Base-by-base conservation (phyloP, 768 basidiomycete species). In the Coprinellus aureogranulatus region DNA sequence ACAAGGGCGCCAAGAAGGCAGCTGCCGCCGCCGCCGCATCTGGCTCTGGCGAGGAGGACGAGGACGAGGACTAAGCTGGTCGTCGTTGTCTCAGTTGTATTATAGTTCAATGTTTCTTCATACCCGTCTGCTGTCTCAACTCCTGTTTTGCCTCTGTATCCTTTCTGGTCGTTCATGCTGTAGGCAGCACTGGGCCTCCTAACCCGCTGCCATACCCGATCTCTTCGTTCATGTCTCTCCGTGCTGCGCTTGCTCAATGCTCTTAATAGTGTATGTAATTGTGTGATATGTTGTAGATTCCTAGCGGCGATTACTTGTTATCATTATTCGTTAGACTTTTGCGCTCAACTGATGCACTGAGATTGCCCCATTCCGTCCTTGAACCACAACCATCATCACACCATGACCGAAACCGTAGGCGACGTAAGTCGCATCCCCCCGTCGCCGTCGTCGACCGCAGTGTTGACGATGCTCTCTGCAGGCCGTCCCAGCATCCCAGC, bases 401-500 rank as follows among this genome's bases (percentile, higher is more conserved):
- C 54, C 22, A 64, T 62, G 59, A 55, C 60, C 9, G 70, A 72
- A 64, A 58, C 64, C 20, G 66, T 62, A 58, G 70, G 70, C 53
- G 70, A 72, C 37, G 70, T 68, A 34, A 48, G 67, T 53, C 10
- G 26, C 23, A 31, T 28, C 16, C n/a, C n/a, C 3, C 39, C 20
- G 25, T 40, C 46, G 8, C 44, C 55, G 40, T 3, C 14, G n/a
- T 18, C 16, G 14, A n/a, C 1, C 5, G 30, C 53, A 16, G 27
- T 20, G 9, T 34, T 26, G 52, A 31, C 46, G 9, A 42, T n/a
- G 40, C 28, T 16, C 23, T 30, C 27, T 41, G 59, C 69, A 81
- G 78, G 90, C 87, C 61, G 91, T 96, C 50, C 93, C 93, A 40
- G 81, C 81, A 59, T 79, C 88, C 48, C 94, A 96, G 73, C 85